A percentile compares a stretch with the other conserved stretches of the same genome.
Conservation (phyloP, 1,284 basidiomycete species). For the Melampsora larici-populina region DNA sequence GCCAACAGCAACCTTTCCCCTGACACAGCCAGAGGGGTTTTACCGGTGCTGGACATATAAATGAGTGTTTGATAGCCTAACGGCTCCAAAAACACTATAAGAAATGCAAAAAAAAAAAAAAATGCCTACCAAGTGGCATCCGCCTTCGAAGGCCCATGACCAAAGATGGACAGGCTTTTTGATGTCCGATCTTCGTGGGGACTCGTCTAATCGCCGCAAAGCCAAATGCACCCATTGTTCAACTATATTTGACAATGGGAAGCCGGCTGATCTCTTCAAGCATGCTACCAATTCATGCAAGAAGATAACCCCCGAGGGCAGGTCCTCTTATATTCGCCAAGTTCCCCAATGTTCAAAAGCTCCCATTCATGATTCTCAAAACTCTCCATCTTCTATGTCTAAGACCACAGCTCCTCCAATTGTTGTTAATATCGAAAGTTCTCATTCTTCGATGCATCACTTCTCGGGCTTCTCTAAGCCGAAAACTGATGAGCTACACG, state of each 20-base stretch:
- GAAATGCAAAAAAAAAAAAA: too few relatives aligned
- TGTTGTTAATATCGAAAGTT: neutral
- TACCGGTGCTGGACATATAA: too few relatives aligned
- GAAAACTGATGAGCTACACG: neutral
- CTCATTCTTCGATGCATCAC: neutral
- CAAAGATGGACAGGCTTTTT: conserved; percentile 13
- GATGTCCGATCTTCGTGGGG: conserved; percentile 4
- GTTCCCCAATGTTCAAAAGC: neutral
- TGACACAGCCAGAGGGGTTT: too few relatives aligned
- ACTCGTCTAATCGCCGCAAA: conserved; percentile 7
- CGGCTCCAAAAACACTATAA: too few relatives aligned
- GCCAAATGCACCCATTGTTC: conserved; percentile 1
- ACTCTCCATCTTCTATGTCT: neutral
- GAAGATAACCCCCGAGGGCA: neutral
- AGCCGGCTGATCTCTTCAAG: neutral
- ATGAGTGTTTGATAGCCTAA: too few relatives aligned
- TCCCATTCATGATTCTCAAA: neutral
- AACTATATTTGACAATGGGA: too few relatives aligned
- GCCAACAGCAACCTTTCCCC: too few relatives aligned
- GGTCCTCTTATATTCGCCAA: neutral
- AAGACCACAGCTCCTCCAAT: neutral
- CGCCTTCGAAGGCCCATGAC: conserved; percentile 5
- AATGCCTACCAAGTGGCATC: conserved; percentile 9
- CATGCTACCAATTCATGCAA: neutral
- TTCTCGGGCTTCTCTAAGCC: neutral